These are phyloP conservation scores for Boletellus ananiceps DNA, from an alignment of 768 basidiomycete genomes.

Conservation along the genomic window DNA sequence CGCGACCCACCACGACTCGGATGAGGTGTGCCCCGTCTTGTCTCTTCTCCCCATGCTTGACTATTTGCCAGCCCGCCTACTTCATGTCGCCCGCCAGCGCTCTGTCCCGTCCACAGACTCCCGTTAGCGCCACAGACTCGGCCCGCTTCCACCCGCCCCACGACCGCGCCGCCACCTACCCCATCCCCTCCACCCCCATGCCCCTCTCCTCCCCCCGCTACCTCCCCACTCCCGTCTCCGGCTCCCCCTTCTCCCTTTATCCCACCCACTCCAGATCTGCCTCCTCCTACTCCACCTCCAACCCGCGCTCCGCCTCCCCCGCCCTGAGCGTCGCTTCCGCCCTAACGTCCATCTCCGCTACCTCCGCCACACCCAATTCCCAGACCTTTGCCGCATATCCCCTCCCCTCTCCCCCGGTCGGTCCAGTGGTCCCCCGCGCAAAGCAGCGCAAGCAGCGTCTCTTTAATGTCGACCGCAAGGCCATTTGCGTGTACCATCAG, in stretches of 20 bases:
- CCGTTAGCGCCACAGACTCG: conserved; percentile 32
- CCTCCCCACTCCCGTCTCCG: conserved; percentile 43
- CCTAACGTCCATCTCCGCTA: conserved; percentile 44
- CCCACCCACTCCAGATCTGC: conserved; percentile 44
- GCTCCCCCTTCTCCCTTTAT: conserved; percentile 42
- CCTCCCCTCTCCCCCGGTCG: conserved; percentile 25
- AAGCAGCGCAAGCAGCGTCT: conserved; percentile 72
- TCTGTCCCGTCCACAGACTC: conserved; percentile 38
- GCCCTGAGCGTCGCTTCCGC: conserved; percentile 54
- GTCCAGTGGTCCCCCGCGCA: conserved; percentile 31
- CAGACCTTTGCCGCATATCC: conserved; percentile 29
- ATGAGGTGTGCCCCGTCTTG: conserved; percentile 21
- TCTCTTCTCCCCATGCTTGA: conserved; percentile 6
- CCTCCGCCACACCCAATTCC: conserved; percentile 28
- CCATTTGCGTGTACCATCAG: conserved; percentile 65
- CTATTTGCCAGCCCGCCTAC: conserved; percentile 28
- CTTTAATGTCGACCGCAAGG: conserved; percentile 67
- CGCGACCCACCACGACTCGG: conserved; percentile 20
- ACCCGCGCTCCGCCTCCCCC: conserved; percentile 58
- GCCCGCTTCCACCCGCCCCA: conserved; percentile 27
- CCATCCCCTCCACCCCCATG: conserved; percentile 20
- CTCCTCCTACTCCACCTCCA: conserved; percentile 40
- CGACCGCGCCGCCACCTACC: conserved; percentile 32
- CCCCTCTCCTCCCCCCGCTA: conserved; percentile 39
- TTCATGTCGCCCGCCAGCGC: conserved; percentile 34